These are phyloP conservation scores for Cercospora zeae-maydis DNA, from an alignment of 2,329 filamentous ascomycete species.

Conservation along the genomic window DNA sequence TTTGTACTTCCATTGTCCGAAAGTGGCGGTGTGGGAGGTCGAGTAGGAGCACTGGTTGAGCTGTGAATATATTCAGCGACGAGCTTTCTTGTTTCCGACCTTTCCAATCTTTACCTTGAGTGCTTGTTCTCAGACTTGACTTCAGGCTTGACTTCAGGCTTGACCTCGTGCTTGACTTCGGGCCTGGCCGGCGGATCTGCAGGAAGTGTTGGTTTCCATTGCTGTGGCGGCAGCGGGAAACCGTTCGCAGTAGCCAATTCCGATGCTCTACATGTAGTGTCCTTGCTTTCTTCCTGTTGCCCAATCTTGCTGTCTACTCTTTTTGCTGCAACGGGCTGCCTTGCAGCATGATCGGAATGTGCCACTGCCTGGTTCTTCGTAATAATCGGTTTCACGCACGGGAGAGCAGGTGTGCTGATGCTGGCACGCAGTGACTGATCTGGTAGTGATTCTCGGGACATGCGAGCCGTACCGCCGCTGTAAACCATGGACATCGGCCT, in stretches of 20 bases:
- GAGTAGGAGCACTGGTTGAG: not conserved
- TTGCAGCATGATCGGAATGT: not conserved
- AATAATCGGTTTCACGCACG: not conserved
- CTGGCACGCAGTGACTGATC: not conserved
- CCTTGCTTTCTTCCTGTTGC: not conserved
- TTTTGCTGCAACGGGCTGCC: not conserved
- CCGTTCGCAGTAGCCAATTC: not conserved
- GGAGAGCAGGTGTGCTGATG: not conserved
- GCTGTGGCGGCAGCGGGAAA: not conserved
- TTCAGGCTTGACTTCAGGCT: not conserved
- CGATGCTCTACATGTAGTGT: not conserved
- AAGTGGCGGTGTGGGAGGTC: not conserved
- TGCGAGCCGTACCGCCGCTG: not conserved
- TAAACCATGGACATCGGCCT: not conserved
- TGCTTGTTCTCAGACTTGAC: not conserved
- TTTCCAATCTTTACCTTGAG: not conserved
- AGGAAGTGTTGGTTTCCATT: not conserved
- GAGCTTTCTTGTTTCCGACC: not conserved
- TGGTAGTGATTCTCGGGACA: not conserved
- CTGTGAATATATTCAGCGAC: not conserved
- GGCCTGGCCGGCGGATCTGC: not conserved
- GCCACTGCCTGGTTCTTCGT: not conserved
- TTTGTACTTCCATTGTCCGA: not conserved
- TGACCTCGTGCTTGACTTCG: not conserved
- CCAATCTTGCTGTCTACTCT: not conserved